Percentiles rank a stretch among this genome's conserved stretches.
Conservation (phyloP, 371 early-diverging fungal species). For the Conidiobolus incongruus region DNA sequence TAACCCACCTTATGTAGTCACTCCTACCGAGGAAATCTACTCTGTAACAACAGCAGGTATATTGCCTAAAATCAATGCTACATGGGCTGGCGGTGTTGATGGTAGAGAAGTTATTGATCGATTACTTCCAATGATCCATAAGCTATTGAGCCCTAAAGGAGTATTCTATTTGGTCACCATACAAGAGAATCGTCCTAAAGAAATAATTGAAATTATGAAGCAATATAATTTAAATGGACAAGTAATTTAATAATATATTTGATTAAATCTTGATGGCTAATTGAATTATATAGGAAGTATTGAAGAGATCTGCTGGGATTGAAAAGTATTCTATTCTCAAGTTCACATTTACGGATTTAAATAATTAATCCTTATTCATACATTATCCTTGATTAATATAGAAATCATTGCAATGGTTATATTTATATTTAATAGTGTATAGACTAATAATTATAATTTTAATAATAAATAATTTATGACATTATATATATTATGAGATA, state of each 20-base stretch:
- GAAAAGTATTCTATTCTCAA: too few relatives aligned
- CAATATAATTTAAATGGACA: conserved; percentile 14
- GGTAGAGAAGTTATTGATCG: conserved; percentile 82
- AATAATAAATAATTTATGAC: too few relatives aligned
- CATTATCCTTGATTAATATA: too few relatives aligned
- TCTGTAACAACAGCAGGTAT: conserved; percentile 13
- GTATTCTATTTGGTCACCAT: conserved; percentile 75
- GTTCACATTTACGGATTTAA: too few relatives aligned
- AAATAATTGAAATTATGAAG: conserved; percentile 36
- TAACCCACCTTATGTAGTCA: too few relatives aligned
- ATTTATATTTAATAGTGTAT: too few relatives aligned
- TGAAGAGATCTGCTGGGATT: too few relatives aligned
- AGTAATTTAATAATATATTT: background rate
- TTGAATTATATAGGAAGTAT: too few relatives aligned
- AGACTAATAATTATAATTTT: too few relatives aligned
- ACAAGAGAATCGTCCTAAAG: conserved; percentile 69
- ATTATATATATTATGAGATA: too few relatives aligned
- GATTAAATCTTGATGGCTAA: background rate
- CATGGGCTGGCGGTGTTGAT: conserved; percentile 87
- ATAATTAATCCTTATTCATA: too few relatives aligned
- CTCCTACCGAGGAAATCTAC: conserved; percentile 52
- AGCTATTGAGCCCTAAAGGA: conserved; percentile 41
- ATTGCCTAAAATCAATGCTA: conserved; percentile 29
- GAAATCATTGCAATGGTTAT: too few relatives aligned
- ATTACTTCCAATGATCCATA: conserved; percentile 44